Conservation (phyloP, 441 rosid species). For the Populus hybrid region DNA sequence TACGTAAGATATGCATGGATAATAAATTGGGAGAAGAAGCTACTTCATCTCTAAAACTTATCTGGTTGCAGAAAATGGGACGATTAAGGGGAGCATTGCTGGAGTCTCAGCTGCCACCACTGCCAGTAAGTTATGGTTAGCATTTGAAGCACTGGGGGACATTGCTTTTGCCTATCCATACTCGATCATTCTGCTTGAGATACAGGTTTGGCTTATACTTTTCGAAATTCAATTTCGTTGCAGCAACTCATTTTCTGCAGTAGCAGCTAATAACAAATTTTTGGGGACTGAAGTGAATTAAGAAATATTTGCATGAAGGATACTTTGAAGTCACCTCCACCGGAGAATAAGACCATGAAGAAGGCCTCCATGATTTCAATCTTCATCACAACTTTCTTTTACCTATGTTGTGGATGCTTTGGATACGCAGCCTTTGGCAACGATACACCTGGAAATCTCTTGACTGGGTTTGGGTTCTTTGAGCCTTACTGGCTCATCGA, state of each 20-base stretch:
- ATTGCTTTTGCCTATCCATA: constrained; percentile 29
- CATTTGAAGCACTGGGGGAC: constrained; percentile 42
- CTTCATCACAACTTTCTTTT: constrained; percentile 25
- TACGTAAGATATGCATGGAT: not conserved
- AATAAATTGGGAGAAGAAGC: not conserved
- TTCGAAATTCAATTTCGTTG: not conserved
- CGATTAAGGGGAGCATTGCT: constrained; percentile 47
- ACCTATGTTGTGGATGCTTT: constrained; percentile 31
- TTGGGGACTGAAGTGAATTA: not conserved
- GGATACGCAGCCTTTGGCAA: constrained; percentile 64
- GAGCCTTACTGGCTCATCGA: not conserved
- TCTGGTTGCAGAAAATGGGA: constrained; percentile 44
- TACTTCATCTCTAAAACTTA: not conserved
- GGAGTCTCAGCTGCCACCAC: constrained; percentile 50
- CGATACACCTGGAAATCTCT: constrained; percentile 58
- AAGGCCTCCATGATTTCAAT: constrained; percentile 28
- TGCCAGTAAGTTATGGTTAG: constrained; percentile 47
- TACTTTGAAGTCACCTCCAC: constrained; percentile 31
- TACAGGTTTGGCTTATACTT: constrained; percentile 45
- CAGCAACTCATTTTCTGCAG: not conserved
- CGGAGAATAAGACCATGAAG: constrained; percentile 32
- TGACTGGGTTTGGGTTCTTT: constrained; percentile 43
- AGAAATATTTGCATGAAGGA: constrained; percentile 20
- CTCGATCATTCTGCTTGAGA: constrained; percentile 68
- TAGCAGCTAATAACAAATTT: not conserved